phyloP scores from a whole-genome alignment of 306 rosid species.

The Quillaja saponaria region DNA sequence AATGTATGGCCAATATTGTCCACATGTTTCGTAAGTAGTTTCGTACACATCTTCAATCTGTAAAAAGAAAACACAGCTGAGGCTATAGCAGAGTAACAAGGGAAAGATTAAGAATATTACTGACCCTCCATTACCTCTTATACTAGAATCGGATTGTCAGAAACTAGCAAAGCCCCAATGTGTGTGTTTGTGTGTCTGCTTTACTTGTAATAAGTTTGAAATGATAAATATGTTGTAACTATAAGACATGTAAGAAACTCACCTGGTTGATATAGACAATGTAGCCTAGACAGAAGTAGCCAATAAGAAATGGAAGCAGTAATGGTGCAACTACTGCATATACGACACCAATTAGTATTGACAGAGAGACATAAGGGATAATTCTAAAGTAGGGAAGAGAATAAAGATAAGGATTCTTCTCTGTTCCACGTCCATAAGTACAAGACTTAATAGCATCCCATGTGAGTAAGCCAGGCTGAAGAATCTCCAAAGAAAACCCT shows the following conservation, averaged over 20 bases:
- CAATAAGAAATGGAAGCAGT: conserved; percentile 78
- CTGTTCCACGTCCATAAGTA: conserved; percentile 34
- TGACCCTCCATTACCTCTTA: too few species aligned
- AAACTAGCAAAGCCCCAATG: background rate
- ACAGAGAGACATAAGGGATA: conserved; percentile 69
- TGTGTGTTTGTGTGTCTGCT: background rate
- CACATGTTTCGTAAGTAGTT: conserved; percentile 74
- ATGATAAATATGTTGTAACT: background rate
- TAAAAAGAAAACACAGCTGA: conserved; percentile 22
- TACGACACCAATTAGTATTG: conserved; percentile 75
- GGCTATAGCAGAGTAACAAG: too few species aligned
- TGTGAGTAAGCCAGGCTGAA: conserved; percentile 75
- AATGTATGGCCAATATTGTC: conserved; percentile 86
- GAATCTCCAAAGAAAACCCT: conserved; percentile 87
- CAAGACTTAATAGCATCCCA: conserved; percentile 65
- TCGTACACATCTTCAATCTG: conserved; percentile 86
- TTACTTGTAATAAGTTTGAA: background rate
- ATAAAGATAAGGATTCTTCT: conserved; percentile 62
- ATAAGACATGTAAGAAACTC: conserved; percentile 15
- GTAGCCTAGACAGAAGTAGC: conserved; percentile 90
- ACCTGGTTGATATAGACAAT: conserved; percentile 66
- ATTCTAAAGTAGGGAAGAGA: conserved; percentile 75
- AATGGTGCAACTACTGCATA: conserved; percentile 83
- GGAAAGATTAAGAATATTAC: too few species aligned
- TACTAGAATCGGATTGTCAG: too few species aligned